phyloP scores from a whole-genome alignment of 2,329 filamentous ascomycete species.

The Diaporthe citriasiana region DNA sequence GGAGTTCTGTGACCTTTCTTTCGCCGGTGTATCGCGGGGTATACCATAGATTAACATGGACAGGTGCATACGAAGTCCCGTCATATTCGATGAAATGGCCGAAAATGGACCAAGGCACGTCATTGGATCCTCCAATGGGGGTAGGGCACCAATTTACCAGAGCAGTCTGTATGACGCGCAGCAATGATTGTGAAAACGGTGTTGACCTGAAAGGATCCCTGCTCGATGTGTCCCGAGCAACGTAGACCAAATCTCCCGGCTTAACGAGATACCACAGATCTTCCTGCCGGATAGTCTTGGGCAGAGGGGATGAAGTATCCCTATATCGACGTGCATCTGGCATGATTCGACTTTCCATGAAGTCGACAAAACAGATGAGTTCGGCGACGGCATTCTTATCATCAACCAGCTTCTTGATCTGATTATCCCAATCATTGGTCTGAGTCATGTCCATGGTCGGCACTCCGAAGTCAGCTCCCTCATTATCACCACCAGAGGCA shows the following conservation, averaged over 20 bases:
- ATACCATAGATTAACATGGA: too few species aligned
- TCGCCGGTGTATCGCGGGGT: accelerated
- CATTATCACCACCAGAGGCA: accelerated
- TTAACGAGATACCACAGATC: constrained; percentile 17
- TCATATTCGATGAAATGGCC: neutral
- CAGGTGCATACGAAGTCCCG: neutral
- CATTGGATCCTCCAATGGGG: neutral
- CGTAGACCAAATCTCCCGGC: constrained; percentile 1
- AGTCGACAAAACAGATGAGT: neutral
- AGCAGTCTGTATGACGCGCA: neutral
- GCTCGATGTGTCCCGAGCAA: accelerated
- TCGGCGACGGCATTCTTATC: neutral
- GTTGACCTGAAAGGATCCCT: accelerated
- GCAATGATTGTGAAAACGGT: neutral
- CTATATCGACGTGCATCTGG: neutral
- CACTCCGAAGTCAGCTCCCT: too few species aligned
- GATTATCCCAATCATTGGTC: neutral
- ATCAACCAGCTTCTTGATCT: accelerated
- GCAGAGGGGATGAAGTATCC: accelerated
- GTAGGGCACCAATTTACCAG: neutral
- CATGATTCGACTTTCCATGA: constrained; percentile 24
- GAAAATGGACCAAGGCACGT: neutral
- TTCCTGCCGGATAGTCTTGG: neutral
- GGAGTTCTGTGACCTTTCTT: neutral
- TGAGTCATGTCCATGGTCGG: too few species aligned